Evolutionary conservation across 805 yeast genomes (phyloP), one percentile per base, ranked within the genome.

Genomic region (Saccharomycopsis lassenensis): DNA sequence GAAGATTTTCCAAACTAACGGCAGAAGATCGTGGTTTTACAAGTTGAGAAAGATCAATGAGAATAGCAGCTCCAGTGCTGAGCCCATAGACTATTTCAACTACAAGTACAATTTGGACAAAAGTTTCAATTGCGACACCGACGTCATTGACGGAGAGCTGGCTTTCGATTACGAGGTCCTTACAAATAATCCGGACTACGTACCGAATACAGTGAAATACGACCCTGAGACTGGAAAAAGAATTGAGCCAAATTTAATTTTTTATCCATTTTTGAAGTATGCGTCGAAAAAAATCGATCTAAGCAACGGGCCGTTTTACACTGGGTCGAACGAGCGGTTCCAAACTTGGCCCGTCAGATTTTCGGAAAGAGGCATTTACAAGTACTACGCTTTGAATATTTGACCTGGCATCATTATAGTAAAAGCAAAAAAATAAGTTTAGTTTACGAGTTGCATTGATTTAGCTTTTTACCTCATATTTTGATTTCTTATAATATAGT

Each of bases 21-120:
- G 77, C 4, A 53, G 78, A 40, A 53, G 79, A 40, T 61, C 70
- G 2, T 72, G 78, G 78, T 52, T 72, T 15, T 70, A 68, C 52
- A 65, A 62, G 47, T 49, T 56, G 21, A 30, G 46, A 20, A 23
- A 29, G 7, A 39, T 35, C 23, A 42, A 38, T 19, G 28, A 28
- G 7, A 20, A 19, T 2, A 39, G 32, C 20, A 14, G n/a, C n/a
- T n/a, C n/a, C n/a, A n/a, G n/a, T n/a, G n/a, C n/a, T n/a, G n/a
- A n/a, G n/a, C n/a, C n/a, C n/a, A 24, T 31, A 15, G 36, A 42
- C 21, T 42, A 46, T 31, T 28, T 43, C 27, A 35, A 43, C 22
- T 55, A 55, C 40, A 57, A 54, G 40, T 57, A 67, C 39, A 60
- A 68, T 10, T 71, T 63, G 50, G 46, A 42, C 20, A 29, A 29